Conservation (phyloP, 73 alveolate genomes). For the Tetrahymena malaccensis region DNA sequence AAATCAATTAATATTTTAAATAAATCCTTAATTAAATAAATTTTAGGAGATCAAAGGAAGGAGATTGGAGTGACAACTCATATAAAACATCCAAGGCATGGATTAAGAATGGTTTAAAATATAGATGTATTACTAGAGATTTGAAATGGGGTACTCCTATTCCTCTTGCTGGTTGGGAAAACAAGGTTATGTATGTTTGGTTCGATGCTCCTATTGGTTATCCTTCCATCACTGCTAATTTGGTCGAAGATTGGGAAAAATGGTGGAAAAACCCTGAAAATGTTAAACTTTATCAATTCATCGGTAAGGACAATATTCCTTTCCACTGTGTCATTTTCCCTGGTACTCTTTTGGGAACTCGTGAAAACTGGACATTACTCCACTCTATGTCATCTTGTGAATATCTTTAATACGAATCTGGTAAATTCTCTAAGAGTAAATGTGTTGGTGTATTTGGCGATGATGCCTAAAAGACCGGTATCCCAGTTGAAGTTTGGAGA, state of each 20-base stretch:
- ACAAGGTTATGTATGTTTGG: constrained; percentile 98
- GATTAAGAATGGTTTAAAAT: constrained; percentile 85
- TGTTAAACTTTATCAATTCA: constrained; percentile 89
- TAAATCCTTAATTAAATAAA: constrained; percentile 70
- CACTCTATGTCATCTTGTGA: constrained; percentile 88
- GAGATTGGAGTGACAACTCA: constrained; percentile 88
- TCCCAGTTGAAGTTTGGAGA: constrained; percentile 96
- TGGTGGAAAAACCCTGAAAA: constrained; percentile 98
- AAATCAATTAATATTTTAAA: constrained; percentile 7
- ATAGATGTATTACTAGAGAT: constrained; percentile 96
- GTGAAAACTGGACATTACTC: constrained; percentile 78
- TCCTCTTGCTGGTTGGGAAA: constrained; percentile 83
- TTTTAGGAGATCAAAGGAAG: constrained; percentile 63
- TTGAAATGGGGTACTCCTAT: constrained; percentile 97
- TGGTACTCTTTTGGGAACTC: constrained; percentile 80
- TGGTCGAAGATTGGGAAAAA: constrained; percentile 80
- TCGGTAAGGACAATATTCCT: constrained; percentile 98
- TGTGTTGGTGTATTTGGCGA: constrained; percentile 98
- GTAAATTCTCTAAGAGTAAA: constrained; percentile 89
- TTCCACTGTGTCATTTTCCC: constrained; percentile 98
- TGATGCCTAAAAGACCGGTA: constrained; percentile 82
- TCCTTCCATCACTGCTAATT: constrained; percentile 89
- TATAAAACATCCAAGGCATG: constrained; percentile 66
- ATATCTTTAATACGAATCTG: constrained; percentile 91
- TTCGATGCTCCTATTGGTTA: constrained; percentile 99